These are phyloP conservation scores for Monosporascus sp. DNA, from an alignment of 2,329 filamentous ascomycete species.

Conservation along the genomic window DNA sequence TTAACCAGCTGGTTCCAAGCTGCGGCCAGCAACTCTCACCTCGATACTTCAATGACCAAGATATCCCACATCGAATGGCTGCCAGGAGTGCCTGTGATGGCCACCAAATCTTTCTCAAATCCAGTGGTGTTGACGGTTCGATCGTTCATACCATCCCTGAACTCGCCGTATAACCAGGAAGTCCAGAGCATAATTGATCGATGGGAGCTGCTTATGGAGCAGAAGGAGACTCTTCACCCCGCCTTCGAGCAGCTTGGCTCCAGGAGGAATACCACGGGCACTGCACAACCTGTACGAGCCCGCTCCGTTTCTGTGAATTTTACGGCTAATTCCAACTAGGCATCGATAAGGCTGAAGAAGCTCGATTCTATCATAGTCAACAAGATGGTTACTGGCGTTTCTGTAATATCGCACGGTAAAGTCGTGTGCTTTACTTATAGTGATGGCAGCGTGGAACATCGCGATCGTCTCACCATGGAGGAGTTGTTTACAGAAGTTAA, in stretches of 20 bases:
- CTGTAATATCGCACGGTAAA: slow-evolving; percentile 65
- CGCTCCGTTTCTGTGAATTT: neutral
- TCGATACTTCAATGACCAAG: slow-evolving; percentile 51
- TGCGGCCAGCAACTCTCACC: slow-evolving; percentile 36
- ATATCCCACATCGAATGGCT: slow-evolving; percentile 74
- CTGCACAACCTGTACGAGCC: slow-evolving; percentile 15
- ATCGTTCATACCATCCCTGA: slow-evolving; percentile 51
- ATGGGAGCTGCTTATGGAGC: slow-evolving; percentile 73
- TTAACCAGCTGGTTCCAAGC: slow-evolving; percentile 53
- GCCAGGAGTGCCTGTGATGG: slow-evolving; percentile 57
- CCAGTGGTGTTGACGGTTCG: slow-evolving; percentile 71
- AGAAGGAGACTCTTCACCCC: slow-evolving; percentile 62
- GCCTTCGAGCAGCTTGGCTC: slow-evolving; percentile 71
- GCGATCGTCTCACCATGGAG: slow-evolving; percentile 69
- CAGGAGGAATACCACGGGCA: slow-evolving; percentile 50
- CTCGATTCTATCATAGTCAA: slow-evolving; percentile 63
- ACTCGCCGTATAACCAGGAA: slow-evolving; percentile 56
- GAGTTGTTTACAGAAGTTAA: slow-evolving; percentile 62
- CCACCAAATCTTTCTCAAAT: slow-evolving; percentile 48
- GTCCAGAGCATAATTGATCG: slow-evolving; percentile 71
- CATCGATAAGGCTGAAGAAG: slow-evolving; percentile 47
- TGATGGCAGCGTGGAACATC: slow-evolving; percentile 77
- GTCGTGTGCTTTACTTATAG: slow-evolving; percentile 69
- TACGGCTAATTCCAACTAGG: slow-evolving; percentile 15
- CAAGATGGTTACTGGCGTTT: slow-evolving; percentile 66